Conservation (phyloP, 2,329 filamentous ascomycete species). For the Coniochaeta sp. region DNA sequence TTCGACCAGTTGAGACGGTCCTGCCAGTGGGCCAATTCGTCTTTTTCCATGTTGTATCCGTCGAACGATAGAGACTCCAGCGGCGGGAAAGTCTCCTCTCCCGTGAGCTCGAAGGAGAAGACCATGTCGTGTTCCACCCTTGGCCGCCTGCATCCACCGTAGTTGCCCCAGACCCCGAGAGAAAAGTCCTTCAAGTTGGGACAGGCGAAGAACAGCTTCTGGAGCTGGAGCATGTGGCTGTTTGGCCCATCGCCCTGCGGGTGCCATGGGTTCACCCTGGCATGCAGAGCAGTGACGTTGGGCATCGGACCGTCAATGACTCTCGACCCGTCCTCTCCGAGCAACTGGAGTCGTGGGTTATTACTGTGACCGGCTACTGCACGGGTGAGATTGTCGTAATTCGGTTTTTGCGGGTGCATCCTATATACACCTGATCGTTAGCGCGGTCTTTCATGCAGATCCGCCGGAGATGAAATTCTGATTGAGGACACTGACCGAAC, state of each 20-base stretch:
- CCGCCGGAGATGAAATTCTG: neutral
- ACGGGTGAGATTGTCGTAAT: neutral
- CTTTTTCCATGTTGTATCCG: neutral
- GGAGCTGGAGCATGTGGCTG: neutral
- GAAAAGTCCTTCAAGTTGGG: slow-evolving; percentile 4
- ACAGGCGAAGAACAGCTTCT: slow-evolving; percentile 5
- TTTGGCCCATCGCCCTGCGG: neutral
- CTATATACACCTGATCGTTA: neutral
- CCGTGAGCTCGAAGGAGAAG: slow-evolving; percentile 2
- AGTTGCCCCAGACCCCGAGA: neutral
- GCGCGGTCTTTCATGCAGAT: too few relatives aligned
- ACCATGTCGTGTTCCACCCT: neutral
- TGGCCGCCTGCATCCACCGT: slow-evolving; percentile 1
- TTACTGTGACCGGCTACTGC: slow-evolving; percentile 3
- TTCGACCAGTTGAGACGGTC: slow-evolving; percentile 4
- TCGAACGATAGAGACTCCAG: slow-evolving; percentile 4
- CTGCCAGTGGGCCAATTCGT: slow-evolving; percentile 4
- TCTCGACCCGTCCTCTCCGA: slow-evolving; percentile 2
- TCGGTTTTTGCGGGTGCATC: neutral
- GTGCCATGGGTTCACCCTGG: neutral
- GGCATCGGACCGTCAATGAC: slow-evolving; percentile 1
- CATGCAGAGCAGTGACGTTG: neutral
- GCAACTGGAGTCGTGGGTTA: slow-evolving; percentile 3
- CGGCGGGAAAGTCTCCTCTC: slow-evolving; percentile 4
- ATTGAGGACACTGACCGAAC: neutral